A percentile compares a stretch with the other conserved stretches of the same genome.
phyloP scores from a whole-genome alignment of 2,329 filamentous ascomycete genomes.

The Lecanicillium sp. region DNA sequence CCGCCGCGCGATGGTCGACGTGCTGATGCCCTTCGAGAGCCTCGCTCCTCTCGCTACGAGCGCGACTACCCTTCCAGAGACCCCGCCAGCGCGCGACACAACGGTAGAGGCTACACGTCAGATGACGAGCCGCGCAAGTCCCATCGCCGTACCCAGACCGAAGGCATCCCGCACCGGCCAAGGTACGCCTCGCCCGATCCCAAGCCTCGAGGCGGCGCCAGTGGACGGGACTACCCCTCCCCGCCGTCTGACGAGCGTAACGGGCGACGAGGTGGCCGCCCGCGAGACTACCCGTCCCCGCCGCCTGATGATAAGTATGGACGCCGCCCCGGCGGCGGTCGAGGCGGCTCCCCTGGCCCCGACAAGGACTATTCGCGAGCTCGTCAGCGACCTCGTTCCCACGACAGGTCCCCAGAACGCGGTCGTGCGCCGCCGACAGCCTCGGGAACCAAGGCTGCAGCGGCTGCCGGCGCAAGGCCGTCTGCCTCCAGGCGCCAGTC shows the following conservation, averaged over 20 bases:
- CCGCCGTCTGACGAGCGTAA: background rate
- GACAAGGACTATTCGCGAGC: no score
- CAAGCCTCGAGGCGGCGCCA: background rate
- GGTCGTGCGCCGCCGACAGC: conserved; percentile 15
- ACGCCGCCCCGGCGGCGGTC: no score
- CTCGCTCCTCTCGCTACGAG: conserved; percentile 2
- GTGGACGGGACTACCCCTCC: conserved; percentile 1
- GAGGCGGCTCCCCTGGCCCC: no score
- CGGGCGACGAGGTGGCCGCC: no score
- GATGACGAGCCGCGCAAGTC: background rate
- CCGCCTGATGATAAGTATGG: no score
- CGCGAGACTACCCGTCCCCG: background rate
- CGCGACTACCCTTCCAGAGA: background rate
- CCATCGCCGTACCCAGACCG: conserved; percentile 1
- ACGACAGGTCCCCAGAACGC: conserved; percentile 13
- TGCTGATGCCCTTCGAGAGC: background rate
- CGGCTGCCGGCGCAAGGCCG: conserved; percentile 1
- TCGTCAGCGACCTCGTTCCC: conserved; percentile 16
- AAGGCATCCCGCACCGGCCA: no score
- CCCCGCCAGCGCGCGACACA: conserved; percentile 2
- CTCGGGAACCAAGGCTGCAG: conserved; percentile 9
- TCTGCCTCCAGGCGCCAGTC: conserved; percentile 19
- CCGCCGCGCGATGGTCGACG: conserved; percentile 1
- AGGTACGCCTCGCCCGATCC: background rate
- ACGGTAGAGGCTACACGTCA: background rate